Conservation (phyloP, 805 yeast species). For the Teunomyces panamensis region DNA sequence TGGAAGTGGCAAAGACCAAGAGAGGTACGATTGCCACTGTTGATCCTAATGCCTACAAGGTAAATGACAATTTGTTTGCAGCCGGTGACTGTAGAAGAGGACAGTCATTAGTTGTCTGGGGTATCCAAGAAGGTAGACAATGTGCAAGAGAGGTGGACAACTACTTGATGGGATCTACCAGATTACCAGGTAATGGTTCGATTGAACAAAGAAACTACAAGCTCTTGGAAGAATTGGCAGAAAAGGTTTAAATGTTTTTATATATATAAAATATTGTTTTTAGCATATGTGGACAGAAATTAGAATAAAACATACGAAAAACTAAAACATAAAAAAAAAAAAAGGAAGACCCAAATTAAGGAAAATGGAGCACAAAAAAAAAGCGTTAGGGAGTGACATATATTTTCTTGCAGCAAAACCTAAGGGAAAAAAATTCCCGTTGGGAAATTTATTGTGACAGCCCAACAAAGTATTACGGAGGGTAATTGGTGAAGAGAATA, state of each 20-base stretch:
- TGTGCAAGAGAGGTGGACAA: slow-evolving; percentile 93
- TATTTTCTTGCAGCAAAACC: too few relatives aligned
- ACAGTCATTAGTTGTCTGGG: slow-evolving; percentile 97
- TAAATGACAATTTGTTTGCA: slow-evolving; percentile 73
- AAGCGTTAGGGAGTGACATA: too few relatives aligned
- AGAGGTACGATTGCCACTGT: slow-evolving; percentile 81
- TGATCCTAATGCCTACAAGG: slow-evolving; percentile 63
- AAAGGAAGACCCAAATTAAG: too few relatives aligned
- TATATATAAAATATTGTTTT: not conserved
- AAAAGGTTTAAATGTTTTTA: slow-evolving; percentile 39
- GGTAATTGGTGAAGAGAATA: too few relatives aligned
- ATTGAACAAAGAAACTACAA: slow-evolving; percentile 81
- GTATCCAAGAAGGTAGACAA: slow-evolving; percentile 98
- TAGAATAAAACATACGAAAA: not conserved
- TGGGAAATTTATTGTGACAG: too few relatives aligned
- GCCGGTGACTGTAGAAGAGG: slow-evolving; percentile 99
- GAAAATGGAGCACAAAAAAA: too few relatives aligned
- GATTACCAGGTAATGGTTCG: slow-evolving; percentile 92
- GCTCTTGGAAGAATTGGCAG: slow-evolving; percentile 72
- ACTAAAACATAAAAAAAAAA: not conserved
- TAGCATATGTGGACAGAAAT: not conserved
- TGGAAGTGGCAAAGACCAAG: slow-evolving; percentile 64
- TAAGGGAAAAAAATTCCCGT: too few relatives aligned
- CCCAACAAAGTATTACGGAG: too few relatives aligned
- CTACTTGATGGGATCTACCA: slow-evolving; percentile 71